These are phyloP conservation scores for Pythium myriotylum DNA, from an alignment of 352 stramenopile species.

Conservation along the genomic window DNA sequence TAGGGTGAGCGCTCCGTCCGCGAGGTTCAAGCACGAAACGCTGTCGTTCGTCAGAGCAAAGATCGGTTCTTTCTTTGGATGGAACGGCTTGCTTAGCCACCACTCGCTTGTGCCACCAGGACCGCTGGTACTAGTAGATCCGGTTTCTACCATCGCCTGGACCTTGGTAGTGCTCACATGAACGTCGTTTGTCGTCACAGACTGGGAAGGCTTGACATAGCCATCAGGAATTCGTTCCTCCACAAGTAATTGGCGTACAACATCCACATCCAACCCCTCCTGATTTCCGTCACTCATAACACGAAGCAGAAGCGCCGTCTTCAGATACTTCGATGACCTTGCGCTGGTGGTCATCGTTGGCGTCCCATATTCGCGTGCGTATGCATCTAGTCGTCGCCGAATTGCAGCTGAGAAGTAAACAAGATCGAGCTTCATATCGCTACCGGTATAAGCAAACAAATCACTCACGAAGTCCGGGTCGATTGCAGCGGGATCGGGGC, in stretches of 20 bases:
- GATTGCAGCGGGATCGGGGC: slow-evolving; percentile 9
- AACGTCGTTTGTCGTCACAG: not conserved
- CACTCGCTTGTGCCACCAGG: slow-evolving; percentile 4
- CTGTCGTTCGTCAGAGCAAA: not conserved
- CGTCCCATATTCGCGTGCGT: not conserved
- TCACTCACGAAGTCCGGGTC: slow-evolving; percentile 14
- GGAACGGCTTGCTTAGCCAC: slow-evolving; percentile 19
- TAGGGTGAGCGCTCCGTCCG: slow-evolving; percentile 7
- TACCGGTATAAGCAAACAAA: slow-evolving; percentile 13
- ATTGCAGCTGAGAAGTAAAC: slow-evolving; percentile 15
- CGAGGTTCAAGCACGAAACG: slow-evolving; percentile 14
- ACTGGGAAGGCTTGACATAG: slow-evolving; percentile 4
- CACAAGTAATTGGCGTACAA: not conserved
- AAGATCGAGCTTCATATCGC: not conserved
- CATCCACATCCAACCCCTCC: not conserved
- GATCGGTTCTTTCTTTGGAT: slow-evolving; percentile 11
- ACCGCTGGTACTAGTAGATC: slow-evolving; percentile 1
- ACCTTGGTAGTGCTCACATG: slow-evolving; percentile 4
- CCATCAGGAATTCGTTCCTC: slow-evolving; percentile 14
- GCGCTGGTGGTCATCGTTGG: not conserved
- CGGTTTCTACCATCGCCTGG: slow-evolving; percentile 13
- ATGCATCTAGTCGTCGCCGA: slow-evolving; percentile 5
- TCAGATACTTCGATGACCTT: slow-evolving; percentile 8
- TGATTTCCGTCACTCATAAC: slow-evolving; percentile 8
- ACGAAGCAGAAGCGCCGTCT: slow-evolving; percentile 10